Evolutionary conservation across 2,329 filamentous ascomycete genomes (phyloP), one percentile per base, ranked within the genome.

Genomic region (Parafenestella ontariensis): DNA sequence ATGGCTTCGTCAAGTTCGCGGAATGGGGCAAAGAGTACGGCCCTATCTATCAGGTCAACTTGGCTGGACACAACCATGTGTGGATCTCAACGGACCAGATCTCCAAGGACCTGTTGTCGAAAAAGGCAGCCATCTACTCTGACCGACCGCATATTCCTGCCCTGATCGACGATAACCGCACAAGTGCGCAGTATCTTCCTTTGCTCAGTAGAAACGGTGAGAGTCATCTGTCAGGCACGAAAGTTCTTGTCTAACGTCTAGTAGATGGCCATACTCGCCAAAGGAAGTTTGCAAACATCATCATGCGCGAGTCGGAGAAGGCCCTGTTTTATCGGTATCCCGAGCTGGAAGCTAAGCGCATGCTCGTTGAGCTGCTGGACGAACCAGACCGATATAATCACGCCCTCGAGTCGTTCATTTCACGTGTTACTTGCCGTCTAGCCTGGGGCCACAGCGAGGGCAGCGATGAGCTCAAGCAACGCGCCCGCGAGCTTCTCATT

Each of bases 381-480:
- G 73, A 79, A 15, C 78, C 78, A 1, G 66, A 71, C 7, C 62
- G 70, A 15, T 81, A 81, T 62, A 79, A 80, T 41, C 72, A 78
- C 50, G 70, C 70, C 1, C 64, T 80, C 34, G 78, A 81, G 53
- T 79, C 77, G 0, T 81, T 76, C 66, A 76, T 80, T 34, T 70
- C 78, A 13, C 73, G 78, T 15, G 75, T 81, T n/a, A 81, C 78
- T n/a, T 78, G 76, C 47, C 73, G 78, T 26, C 67, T 81, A 8
- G 78, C 78, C 15, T 81, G 78, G 78, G 79, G 78, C 9, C 78
- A 76, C 48, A 71, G 76, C 45, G 73, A 77, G 47, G 76, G 74
- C 8, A 77, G 76, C 28, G 78, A 80, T 36, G 78, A 81, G 51
- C 72, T 80, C 41, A 81, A 81, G 52, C 78, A 80, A 58, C 72